phyloP scores from a whole-genome alignment of 768 basidiomycete genomes.

The Chlorophyllum brunneum region DNA sequence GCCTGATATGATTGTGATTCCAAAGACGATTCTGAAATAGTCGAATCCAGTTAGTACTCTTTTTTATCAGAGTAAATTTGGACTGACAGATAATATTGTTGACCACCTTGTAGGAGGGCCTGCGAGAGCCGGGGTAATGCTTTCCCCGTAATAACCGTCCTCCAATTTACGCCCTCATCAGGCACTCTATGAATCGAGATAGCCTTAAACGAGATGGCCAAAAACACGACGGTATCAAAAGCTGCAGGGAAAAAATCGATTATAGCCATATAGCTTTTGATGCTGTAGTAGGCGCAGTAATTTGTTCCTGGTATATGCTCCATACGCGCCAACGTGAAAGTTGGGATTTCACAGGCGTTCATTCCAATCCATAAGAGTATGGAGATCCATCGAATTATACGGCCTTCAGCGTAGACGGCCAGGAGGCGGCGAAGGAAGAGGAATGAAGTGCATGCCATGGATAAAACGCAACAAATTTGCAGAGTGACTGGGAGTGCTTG shows the following conservation, averaged over 20 bases:
- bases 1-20: conserved; percentile 22
- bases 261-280: background rate
- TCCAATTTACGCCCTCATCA: background rate
- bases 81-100: conserved; percentile 1
- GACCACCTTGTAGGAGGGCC: background rate
- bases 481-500: conserved; percentile 18
- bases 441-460: conserved; percentile 21
- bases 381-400: conserved; percentile 20
- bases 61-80: too few species aligned
- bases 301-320: conserved; percentile 27
- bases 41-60: background rate
- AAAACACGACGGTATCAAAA: conserved; percentile 1
- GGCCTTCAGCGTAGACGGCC: conserved; percentile 24
- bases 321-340: conserved; percentile 21
- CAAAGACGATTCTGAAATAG: too few species aligned
- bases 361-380: conserved; percentile 24
- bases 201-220: background rate
- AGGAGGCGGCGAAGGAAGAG: conserved; percentile 29
- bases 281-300: conserved; percentile 23
- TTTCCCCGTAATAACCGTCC: background rate
- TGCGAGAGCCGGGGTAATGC: background rate
- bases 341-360: conserved; percentile 21
- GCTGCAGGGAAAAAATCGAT: background rate
- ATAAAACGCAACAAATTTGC: conserved; percentile 21
- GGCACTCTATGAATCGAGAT: background rate